phyloP scores from a whole-genome alignment of 2,329 filamentous ascomycete genomes.

The Juglanconis oblonga region DNA sequence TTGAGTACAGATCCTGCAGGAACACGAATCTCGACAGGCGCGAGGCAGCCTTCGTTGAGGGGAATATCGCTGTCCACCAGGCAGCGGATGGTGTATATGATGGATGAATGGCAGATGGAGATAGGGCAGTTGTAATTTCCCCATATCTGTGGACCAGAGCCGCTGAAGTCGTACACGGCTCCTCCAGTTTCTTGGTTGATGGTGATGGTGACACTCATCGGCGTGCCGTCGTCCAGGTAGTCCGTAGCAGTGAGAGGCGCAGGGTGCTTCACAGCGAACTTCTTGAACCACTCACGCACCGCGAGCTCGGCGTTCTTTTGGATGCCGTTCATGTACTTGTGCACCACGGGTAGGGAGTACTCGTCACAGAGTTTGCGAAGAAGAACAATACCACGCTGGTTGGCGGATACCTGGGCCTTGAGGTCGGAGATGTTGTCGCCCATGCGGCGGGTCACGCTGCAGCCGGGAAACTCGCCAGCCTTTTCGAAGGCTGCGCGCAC shows the following conservation, averaged over 20 bases:
- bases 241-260: slow-evolving; percentile 27
- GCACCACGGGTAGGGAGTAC: slow-evolving; percentile 30
- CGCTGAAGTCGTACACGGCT: slow-evolving; percentile 33
- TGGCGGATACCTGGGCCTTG: slow-evolving; percentile 42
- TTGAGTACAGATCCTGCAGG: slow-evolving; percentile 33
- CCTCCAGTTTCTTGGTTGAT: slow-evolving; percentile 27
- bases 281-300: slow-evolving; percentile 29
- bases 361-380: slow-evolving; percentile 33
- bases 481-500: slow-evolving; percentile 17
- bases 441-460: slow-evolving; percentile 33
- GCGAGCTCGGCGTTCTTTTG: slow-evolving; percentile 38
- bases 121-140: slow-evolving; percentile 35
- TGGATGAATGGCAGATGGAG: slow-evolving; percentile 34
- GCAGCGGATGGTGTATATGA: slow-evolving; percentile 35
- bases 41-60: slow-evolving; percentile 34
- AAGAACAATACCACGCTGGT: slow-evolving; percentile 36
- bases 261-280: slow-evolving; percentile 43
- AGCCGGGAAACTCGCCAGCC: slow-evolving; percentile 35
- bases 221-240: slow-evolving; percentile 35
- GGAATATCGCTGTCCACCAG: slow-evolving; percentile 33
- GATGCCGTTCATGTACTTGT: slow-evolving; percentile 39
- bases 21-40: slow-evolving; percentile 28
- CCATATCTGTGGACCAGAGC: slow-evolving; percentile 31
- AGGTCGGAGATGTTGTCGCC: slow-evolving; percentile 42
- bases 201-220: slow-evolving; percentile 28